Conservation (phyloP, 1,284 basidiomycete species). For the Bjerkandera adusta region DNA sequence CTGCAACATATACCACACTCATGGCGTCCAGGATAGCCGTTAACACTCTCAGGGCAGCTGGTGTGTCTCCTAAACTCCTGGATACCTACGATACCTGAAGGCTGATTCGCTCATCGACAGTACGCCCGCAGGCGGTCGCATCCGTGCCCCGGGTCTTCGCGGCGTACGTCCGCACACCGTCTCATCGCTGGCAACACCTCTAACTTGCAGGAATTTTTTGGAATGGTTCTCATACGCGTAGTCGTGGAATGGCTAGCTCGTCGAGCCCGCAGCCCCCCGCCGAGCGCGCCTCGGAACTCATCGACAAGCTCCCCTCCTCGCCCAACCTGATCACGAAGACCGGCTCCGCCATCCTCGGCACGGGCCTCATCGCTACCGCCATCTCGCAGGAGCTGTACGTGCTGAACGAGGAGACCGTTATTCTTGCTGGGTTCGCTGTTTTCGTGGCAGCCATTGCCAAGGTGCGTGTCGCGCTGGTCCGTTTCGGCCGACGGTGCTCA, state of each 20-base stretch:
- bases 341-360: conserved; percentile 88
- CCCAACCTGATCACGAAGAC: conserved; percentile 92
- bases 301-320: conserved; percentile 91
- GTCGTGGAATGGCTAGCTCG: conserved; percentile 63
- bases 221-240: conserved; percentile 24
- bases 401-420: conserved; percentile 92
- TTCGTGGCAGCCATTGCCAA: conserved; percentile 86
- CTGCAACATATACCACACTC: conserved; percentile 19
- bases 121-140: conserved; percentile 57
- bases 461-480: conserved; percentile 47
- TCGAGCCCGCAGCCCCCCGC: conserved; percentile 73
- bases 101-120: conserved; percentile 27
- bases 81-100: background rate
- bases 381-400: conserved; percentile 99
- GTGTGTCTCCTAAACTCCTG: conserved; percentile 34
- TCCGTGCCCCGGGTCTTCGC: conserved; percentile 49
- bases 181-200: background rate
- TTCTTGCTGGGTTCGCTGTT: conserved; percentile 82
- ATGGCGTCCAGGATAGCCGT: conserved; percentile 77
- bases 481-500: background rate
- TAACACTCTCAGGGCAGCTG: conserved; percentile 59
- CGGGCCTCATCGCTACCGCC: conserved; percentile 87
- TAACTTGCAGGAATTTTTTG: conserved; percentile 1
- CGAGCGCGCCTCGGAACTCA: conserved; percentile 87
- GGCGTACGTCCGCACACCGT: conserved; percentile 45